phyloP scores from a whole-genome alignment of 352 stramenopile species.

The Pythium brachiatum region DNA sequence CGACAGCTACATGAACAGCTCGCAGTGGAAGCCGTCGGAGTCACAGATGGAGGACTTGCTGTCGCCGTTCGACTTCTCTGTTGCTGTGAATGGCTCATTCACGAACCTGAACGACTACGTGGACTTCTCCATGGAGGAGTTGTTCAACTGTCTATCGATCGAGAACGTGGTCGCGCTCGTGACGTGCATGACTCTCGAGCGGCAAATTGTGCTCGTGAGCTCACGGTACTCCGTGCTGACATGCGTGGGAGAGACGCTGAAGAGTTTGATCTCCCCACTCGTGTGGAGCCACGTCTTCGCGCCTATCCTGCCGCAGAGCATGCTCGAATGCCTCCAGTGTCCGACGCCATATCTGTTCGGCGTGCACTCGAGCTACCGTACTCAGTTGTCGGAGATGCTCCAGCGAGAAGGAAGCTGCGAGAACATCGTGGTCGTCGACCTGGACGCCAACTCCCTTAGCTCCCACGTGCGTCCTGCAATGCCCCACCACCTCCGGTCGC shows the following conservation, averaged over 20 bases:
- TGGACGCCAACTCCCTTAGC: slow-evolving; percentile 63
- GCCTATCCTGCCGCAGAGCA: slow-evolving; percentile 73
- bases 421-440: slow-evolving; percentile 68
- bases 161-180: slow-evolving; percentile 68
- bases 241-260: slow-evolving; percentile 73
- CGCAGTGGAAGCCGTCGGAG: slow-evolving; percentile 53
- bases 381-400: slow-evolving; percentile 72
- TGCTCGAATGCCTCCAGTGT: slow-evolving; percentile 83
- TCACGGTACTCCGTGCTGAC: slow-evolving; percentile 80
- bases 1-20: slow-evolving; percentile 47
- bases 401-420: slow-evolving; percentile 68
- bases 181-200: slow-evolving; percentile 72
- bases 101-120: slow-evolving; percentile 57
- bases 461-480: slow-evolving; percentile 38
- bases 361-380: slow-evolving; percentile 70
- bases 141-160: slow-evolving; percentile 77
- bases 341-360: slow-evolving; percentile 85
- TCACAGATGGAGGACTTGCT: slow-evolving; percentile 63
- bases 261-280: slow-evolving; percentile 71
- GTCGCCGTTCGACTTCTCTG: slow-evolving; percentile 61
- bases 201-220: slow-evolving; percentile 77
- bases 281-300: slow-evolving; percentile 87
- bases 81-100: slow-evolving; percentile 33
- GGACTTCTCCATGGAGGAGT: slow-evolving; percentile 80
- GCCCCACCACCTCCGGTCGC: slow-evolving; percentile 39